Conservation (phyloP, 192 early-diverging fungal genomes). For the Helicostylum pulchrum region DNA sequence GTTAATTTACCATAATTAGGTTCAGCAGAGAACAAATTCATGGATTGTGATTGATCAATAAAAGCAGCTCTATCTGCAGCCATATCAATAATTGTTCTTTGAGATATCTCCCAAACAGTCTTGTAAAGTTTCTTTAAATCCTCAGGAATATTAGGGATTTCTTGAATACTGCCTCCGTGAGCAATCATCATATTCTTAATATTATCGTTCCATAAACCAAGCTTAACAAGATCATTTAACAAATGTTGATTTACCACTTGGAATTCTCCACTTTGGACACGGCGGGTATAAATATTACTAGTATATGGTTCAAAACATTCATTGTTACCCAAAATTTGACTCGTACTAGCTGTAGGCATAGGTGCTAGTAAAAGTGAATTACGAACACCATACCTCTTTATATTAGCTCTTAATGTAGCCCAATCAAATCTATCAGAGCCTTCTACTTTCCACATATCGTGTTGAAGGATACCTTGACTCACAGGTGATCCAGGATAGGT, state of each 20-base stretch:
- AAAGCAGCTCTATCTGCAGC: conserved; percentile 93
- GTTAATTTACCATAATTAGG: conserved; percentile 90
- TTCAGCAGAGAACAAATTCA: conserved; percentile 93
- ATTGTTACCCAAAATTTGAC: conserved; percentile 95
- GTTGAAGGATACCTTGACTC: conserved; percentile 83
- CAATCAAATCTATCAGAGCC: conserved; percentile 86
- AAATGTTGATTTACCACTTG: conserved; percentile 96
- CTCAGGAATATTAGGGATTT: conserved; percentile 70
- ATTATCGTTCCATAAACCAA: conserved; percentile 88
- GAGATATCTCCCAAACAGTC: conserved; percentile 94
- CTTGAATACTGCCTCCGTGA: conserved; percentile 84
- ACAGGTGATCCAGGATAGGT: conserved; percentile 85
- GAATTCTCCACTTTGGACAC: conserved; percentile 95
- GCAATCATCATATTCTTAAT: conserved; percentile 97
- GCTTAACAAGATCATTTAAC: conserved; percentile 86
- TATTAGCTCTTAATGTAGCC: conserved; percentile 70
- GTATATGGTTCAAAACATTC: conserved; percentile 93
- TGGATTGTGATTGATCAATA: conserved; percentile 94
- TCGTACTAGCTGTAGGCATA: conserved; percentile 95
- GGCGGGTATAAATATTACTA: conserved; percentile 93
- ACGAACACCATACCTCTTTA: conserved; percentile 79
- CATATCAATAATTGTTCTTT: conserved; percentile 88
- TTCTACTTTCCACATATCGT: conserved; percentile 85
- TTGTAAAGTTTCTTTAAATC: conserved; percentile 86
- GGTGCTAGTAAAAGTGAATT: conserved; percentile 93